Evolutionary conservation across 148 eudicot species (phyloP), one percentile per base, ranked within the genome.

Genomic region (Rhododendron kiyosumense): DNA sequence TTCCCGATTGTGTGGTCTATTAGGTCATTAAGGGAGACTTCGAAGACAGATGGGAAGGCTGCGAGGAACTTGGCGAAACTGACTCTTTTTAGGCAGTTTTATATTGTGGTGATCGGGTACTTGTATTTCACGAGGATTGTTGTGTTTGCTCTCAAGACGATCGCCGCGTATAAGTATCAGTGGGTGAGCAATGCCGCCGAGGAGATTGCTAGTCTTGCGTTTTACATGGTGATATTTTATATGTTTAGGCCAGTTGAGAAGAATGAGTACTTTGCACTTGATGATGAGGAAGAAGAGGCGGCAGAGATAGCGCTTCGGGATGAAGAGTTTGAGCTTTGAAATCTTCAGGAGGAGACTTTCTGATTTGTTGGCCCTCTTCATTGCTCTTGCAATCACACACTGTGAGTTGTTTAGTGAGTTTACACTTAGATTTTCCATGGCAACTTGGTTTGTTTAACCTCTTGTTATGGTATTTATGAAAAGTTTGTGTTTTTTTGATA

Each of bases 161-260:
- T 96, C 26, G 92, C 98, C 0, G 95, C 98, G 0, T 96, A 96
- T 71, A 96, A 95, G 93, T 96, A 96, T 85, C 98, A 93, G 88
- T 96, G 98, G 98, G 99, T 96, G 78, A 93, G 96, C 65, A 89
- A 90, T 90, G 97, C 96, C 0, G 98, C 99, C 4, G 99, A 96
- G 93, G 99, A 96, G 90, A 81, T 95, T n/a, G 99, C 96, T 0
- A 96, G 95, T 71, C 88, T 96, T 30, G 98, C 93, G 14, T 95
- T 96, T 87, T 96, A 96, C 84, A 63, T 87, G 22, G 91, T 96
- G 84, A 95, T 96, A 93, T 96, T 96, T 84, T 95, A 96, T 87
- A 95, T 96, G 99, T 96, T 96, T 87, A 92, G 96, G 96, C 99
- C 99, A 6, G 96, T 92, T 80, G 99, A 96, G 95, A 94, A 85